These are phyloP conservation scores for Aspergillus indologenus DNA, from an alignment of 495 filamentous ascomycete genomes.

Conservation along the genomic window DNA sequence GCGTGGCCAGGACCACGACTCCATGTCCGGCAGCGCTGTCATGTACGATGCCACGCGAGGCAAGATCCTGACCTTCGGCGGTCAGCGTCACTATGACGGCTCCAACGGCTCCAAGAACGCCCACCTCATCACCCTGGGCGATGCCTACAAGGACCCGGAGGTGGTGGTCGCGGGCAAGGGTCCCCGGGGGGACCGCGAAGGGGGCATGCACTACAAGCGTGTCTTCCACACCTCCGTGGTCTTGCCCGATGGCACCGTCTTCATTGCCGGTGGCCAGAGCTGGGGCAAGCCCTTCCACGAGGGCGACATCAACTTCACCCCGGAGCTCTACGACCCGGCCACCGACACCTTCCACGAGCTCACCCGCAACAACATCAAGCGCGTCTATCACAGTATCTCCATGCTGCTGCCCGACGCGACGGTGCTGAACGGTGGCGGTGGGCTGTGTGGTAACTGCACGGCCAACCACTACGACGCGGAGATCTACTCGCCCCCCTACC, in stretches of 20 bases:
- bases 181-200: neutral
- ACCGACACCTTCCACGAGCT: conserved; percentile 36
- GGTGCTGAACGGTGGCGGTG: conserved; percentile 54
- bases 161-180: conserved; percentile 28
- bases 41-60: conserved; percentile 57
- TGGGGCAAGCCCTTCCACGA: conserved; percentile 50
- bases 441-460: conserved; percentile 50
- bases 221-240: conserved; percentile 54
- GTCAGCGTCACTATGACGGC: conserved; percentile 43
- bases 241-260: conserved; percentile 55
- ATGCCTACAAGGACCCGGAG: conserved; percentile 20
- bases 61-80: conserved; percentile 54
- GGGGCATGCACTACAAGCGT: conserved; percentile 44
- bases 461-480: conserved; percentile 58
- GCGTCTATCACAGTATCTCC: conserved; percentile 56
- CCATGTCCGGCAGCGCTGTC: conserved; percentile 52
- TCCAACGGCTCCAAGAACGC: conserved; percentile 39
- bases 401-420: conserved; percentile 56
- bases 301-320: conserved; percentile 32
- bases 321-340: conserved; percentile 52
- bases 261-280: conserved; percentile 54
- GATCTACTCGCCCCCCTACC: conserved; percentile 56
- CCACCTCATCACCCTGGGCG: conserved; percentile 47
- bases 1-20: conserved; percentile 44
- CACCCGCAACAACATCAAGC: conserved; percentile 39